These are phyloP conservation scores for Tinospora cordifolia DNA, from an alignment of 164 flowering plant genomes.

Conservation along the genomic window DNA sequence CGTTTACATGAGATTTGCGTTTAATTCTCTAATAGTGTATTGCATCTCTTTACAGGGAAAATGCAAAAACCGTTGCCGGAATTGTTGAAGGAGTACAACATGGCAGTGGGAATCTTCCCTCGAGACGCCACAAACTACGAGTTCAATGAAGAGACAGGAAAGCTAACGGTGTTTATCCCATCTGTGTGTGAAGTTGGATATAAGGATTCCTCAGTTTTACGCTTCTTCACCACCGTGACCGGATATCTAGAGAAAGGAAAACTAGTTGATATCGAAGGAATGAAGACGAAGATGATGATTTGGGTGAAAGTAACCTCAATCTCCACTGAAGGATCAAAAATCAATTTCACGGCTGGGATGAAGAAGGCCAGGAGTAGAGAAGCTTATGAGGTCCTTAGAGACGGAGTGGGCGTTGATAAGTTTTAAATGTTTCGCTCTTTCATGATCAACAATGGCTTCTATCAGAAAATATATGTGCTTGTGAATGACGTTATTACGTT, in stretches of 20 bases:
- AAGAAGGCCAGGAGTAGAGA: conserved; percentile 61
- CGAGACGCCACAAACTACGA: conserved; percentile 94
- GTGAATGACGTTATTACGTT: not conserved
- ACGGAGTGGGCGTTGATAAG: conserved; percentile 70
- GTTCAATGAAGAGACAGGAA: conserved; percentile 78
- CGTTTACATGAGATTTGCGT: not conserved
- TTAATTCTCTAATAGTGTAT: not conserved
- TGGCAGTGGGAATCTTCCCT: conserved; percentile 80
- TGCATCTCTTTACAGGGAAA: conserved; percentile 48
- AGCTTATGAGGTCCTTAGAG: conserved; percentile 72
- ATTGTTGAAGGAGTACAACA: conserved; percentile 64
- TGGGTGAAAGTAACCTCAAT: conserved; percentile 86
- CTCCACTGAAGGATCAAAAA: conserved; percentile 56
- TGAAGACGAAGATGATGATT: conserved; percentile 80
- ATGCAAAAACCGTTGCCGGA: conserved; percentile 86
- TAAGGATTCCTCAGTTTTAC: conserved; percentile 74
- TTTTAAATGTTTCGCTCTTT: conserved; percentile 26
- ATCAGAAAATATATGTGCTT: not conserved
- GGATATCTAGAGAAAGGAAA: conserved; percentile 88
- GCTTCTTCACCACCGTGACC: conserved; percentile 60
- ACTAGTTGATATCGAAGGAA: conserved; percentile 72
- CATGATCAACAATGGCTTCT: not conserved
- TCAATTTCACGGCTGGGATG: conserved; percentile 67
- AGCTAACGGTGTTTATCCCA: conserved; percentile 74
- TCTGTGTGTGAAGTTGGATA: conserved; percentile 83